These are phyloP conservation scores for Leccinum holopus DNA, from an alignment of 1,284 basidiomycete genomes.

Conservation along the genomic window DNA sequence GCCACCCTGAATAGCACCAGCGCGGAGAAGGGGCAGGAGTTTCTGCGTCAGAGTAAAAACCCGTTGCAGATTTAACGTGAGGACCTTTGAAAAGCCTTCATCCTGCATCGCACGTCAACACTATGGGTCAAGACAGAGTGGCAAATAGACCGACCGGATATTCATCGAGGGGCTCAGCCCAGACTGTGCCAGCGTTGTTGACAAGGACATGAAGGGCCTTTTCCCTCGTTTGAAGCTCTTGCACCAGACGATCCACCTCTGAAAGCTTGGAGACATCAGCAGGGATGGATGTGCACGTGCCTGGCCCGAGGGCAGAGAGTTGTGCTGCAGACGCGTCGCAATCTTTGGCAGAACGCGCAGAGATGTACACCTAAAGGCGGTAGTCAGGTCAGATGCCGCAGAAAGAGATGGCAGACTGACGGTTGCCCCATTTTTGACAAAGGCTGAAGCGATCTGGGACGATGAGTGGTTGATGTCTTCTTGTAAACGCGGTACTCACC, in stretches of 20 bases:
- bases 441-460: conserved; percentile 62
- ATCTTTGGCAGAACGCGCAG: conserved; percentile 57
- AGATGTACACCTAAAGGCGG: conserved; percentile 59
- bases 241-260: conserved; percentile 55
- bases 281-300: conserved; percentile 56
- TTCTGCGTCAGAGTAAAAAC: conserved; percentile 73
- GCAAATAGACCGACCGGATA: conserved; percentile 52
- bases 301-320: conserved; percentile 55
- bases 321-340: conserved; percentile 57
- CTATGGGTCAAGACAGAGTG: conserved; percentile 3
- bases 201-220: conserved; percentile 58
- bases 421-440: conserved; percentile 64
- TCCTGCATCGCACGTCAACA: conserved; percentile 40
- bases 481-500: conserved; percentile 39
- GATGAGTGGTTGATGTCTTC: not conserved
- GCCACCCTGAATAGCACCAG: conserved; percentile 48
- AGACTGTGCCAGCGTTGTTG: conserved; percentile 69
- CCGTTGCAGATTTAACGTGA: conserved; percentile 67
- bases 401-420: conserved; percentile 30
- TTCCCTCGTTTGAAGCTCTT: conserved; percentile 53
- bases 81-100: conserved; percentile 54
- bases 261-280: conserved; percentile 61
- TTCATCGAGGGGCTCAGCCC: conserved; percentile 57
- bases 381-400: not conserved
- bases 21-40: conserved; percentile 58